Evolutionary conservation across 2,329 filamentous ascomycete species (phyloP).

Genomic region (Fonsecaea pedrosoi): DNA sequence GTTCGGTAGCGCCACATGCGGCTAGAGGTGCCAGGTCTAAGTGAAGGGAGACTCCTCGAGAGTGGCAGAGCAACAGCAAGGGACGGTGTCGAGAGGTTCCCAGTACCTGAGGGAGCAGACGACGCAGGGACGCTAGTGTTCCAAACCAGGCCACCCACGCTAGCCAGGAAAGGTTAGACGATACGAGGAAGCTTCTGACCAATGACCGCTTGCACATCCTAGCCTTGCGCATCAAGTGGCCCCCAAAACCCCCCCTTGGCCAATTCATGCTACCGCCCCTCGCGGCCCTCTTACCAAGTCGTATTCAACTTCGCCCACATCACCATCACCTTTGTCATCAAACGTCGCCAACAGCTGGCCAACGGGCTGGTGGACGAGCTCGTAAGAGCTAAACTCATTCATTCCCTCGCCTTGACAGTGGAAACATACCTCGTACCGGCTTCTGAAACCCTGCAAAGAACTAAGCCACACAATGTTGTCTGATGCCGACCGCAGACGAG

Average conservation of each 20-base stretch:
- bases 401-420: not conserved
- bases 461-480: not conserved
- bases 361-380: not conserved
- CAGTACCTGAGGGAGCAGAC: not conserved
- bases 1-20: not conserved
- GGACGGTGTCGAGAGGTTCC: not conserved
- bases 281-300: not conserved
- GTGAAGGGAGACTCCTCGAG: not conserved
- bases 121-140: not conserved
- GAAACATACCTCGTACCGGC: not conserved
- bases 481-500: not conserved
- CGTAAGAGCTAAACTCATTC: conserved; percentile 9
- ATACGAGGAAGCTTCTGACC: conserved; percentile 5
- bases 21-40: not conserved
- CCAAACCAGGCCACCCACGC: conserved; percentile 18
- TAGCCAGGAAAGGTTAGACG: conserved; percentile 9
- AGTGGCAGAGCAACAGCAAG: not conserved
- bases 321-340: not conserved
- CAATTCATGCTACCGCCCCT: conserved; percentile 2
- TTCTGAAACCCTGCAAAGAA: not conserved
- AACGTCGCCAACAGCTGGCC: not conserved
- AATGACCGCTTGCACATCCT: not conserved
- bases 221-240: not conserved
- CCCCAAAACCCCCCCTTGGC: not conserved
- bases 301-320: not conserved